phyloP scores from a whole-genome alignment of 2,329 filamentous ascomycete genomes.

The Ciborinia camelliae region DNA sequence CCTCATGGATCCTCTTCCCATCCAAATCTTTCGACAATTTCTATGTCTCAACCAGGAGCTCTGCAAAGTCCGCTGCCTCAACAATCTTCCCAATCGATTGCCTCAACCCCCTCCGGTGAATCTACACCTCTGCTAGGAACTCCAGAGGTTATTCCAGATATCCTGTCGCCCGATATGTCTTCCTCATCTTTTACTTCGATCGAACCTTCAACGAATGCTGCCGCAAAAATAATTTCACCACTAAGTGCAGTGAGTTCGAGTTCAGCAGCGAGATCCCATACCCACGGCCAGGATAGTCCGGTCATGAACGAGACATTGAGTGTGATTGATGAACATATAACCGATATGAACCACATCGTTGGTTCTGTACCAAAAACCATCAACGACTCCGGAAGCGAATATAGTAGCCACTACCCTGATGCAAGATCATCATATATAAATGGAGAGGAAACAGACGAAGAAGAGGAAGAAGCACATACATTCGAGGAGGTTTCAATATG shows the following conservation, averaged over 20 bases:
- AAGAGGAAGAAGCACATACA: constrained; percentile 70
- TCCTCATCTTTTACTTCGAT: neutral
- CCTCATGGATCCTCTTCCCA: constrained; percentile 36
- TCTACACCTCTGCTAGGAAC: neutral
- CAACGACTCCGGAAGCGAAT: constrained; percentile 84
- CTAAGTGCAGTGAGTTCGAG: constrained; percentile 38
- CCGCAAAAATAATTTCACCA: constrained; percentile 35
- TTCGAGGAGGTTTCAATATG: constrained; percentile 74
- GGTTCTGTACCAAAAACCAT: constrained; percentile 51
- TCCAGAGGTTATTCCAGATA: neutral
- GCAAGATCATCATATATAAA: constrained; percentile 86
- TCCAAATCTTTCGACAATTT: constrained; percentile 25
- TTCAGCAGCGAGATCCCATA: constrained; percentile 47
- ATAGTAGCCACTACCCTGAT: constrained; percentile 77
- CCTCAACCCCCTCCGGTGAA: neutral
- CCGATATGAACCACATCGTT: constrained; percentile 59
- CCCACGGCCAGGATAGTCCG: constrained; percentile 58
- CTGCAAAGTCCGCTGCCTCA: constrained; percentile 20
- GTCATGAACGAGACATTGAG: constrained; percentile 93
- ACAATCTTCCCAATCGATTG: neutral
- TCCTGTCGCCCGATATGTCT: neutral
- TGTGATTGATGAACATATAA: constrained; percentile 96
- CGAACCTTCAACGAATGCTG: neutral
- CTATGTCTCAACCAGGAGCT: constrained; percentile 21
- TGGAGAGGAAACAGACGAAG: constrained; percentile 92